Conservation (phyloP, 495 filamentous ascomycete genomes). For the Penicillium flavigenum region DNA sequence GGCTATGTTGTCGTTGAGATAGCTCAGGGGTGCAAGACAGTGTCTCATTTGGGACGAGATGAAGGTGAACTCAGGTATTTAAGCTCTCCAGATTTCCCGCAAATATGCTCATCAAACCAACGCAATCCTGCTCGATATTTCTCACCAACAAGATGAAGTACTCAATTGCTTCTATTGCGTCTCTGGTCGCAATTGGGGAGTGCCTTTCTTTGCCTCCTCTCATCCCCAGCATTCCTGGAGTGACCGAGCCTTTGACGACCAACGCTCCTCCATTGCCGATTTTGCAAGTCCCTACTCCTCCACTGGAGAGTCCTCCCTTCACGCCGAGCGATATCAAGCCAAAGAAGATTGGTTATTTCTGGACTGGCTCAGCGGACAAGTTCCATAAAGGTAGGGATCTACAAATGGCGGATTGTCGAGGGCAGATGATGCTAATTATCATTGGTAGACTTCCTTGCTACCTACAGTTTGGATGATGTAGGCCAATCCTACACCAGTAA, state of each 20-base stretch:
- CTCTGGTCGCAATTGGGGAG: constrained; percentile 23
- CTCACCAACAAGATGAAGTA: constrained; percentile 26
- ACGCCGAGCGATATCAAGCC: constrained; percentile 55
- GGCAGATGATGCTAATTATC: not conserved
- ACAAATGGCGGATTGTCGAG: not conserved
- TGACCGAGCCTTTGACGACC: constrained; percentile 52
- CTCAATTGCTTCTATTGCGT: constrained; percentile 22
- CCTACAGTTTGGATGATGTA: constrained; percentile 60
- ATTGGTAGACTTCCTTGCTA: constrained; percentile 54
- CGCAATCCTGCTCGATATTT: constrained; percentile 4
- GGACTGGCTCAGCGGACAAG: constrained; percentile 61
- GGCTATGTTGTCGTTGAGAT: constrained; percentile 2
- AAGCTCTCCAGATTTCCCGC: constrained; percentile 27
- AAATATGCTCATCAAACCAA: constrained; percentile 29
- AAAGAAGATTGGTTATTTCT: constrained; percentile 68
- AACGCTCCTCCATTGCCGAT: constrained; percentile 56
- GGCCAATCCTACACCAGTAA: not conserved
- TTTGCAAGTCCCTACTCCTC: constrained; percentile 57
- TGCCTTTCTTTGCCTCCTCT: constrained; percentile 48
- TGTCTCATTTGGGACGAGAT: not conserved
- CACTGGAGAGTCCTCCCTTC: constrained; percentile 54
- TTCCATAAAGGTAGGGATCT: constrained; percentile 43
- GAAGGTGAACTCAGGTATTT: constrained; percentile 19
- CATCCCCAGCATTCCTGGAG: constrained; percentile 59
- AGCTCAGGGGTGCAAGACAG: not conserved